Evolutionary conservation across 768 basidiomycete species (phyloP).

Genomic region (Lentinula lateritia): DNA sequence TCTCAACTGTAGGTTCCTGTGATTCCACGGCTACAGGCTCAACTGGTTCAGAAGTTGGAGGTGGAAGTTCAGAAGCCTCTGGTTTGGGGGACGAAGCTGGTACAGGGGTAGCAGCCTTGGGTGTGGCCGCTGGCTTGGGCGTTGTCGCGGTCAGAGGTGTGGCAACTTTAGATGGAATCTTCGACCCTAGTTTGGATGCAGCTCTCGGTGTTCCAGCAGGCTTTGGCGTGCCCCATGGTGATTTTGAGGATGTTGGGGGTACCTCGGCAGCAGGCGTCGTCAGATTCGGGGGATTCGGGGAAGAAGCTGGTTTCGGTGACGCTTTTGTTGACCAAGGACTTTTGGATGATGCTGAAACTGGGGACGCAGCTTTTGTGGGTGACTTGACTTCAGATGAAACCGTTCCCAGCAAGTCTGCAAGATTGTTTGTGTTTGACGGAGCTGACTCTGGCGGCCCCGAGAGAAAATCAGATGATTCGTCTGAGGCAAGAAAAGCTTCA

Average conservation of each 20-base stretch:
- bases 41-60: conserved; percentile 2
- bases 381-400: neutral
- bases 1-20: neutral
- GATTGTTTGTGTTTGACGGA: neutral
- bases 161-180: neutral
- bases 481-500: neutral
- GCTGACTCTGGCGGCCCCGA: neutral
- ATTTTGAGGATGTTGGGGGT: neutral
- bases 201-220: conserved; percentile 3
- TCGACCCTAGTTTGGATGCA: neutral
- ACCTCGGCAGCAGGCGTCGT: neutral
- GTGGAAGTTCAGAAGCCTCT: neutral
- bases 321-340: neutral
- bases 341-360: neutral
- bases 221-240: conserved; percentile 5
- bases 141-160: neutral
- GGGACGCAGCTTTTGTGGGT: neutral
- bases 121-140: neutral
- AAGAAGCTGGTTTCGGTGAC: neutral
- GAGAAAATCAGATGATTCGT: neutral
- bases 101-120: conserved; percentile 1
- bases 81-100: neutral
- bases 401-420: neutral
- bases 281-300: neutral
- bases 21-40: conserved; percentile 5